Evolutionary conservation across 1,284 basidiomycete species (phyloP).

Genomic region (Fomitopsis schrenkii): DNA sequence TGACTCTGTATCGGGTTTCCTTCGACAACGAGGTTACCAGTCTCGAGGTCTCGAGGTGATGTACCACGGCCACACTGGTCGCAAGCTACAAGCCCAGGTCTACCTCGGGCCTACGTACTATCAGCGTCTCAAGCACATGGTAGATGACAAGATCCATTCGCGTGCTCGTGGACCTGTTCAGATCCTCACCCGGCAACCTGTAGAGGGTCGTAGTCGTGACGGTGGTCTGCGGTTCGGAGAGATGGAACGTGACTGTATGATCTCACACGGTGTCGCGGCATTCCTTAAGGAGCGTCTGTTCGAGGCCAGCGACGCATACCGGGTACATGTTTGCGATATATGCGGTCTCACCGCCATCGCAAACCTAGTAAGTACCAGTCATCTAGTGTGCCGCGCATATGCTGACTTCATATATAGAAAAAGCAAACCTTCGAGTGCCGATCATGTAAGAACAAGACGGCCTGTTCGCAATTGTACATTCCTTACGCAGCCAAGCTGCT

Average conservation of each 20-base stretch:
- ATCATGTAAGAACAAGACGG: slow-evolving; percentile 94
- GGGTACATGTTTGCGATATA: slow-evolving; percentile 95
- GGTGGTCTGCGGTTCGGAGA: slow-evolving; percentile 99
- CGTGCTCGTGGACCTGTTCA: slow-evolving; percentile 96
- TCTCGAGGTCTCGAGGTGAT: slow-evolving; percentile 96
- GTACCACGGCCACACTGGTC: slow-evolving; percentile 98
- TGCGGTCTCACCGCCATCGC: slow-evolving; percentile 95
- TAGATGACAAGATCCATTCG: slow-evolving; percentile 99
- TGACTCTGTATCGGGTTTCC: slow-evolving; percentile 85
- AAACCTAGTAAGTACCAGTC: slow-evolving; percentile 64
- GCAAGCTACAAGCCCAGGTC: slow-evolving; percentile 95
- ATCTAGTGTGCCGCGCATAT: not conserved
- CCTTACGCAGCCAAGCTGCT: slow-evolving; percentile 90
- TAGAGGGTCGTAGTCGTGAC: slow-evolving; percentile 98
- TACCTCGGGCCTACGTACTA: slow-evolving; percentile 99
- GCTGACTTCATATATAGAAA: slow-evolving; percentile 47
- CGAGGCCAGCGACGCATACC: slow-evolving; percentile 93
- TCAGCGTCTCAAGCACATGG: slow-evolving; percentile 99
- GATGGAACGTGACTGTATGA: slow-evolving; percentile 99
- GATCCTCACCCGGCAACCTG: slow-evolving; percentile 96
- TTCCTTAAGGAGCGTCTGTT: slow-evolving; percentile 96
- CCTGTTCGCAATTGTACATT: slow-evolving; percentile 87
- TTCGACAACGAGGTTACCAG: slow-evolving; percentile 87
- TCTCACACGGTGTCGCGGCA: slow-evolving; percentile 97
- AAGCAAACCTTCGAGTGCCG: slow-evolving; percentile 88